Evolutionary conservation across 305 asterid genomes (phyloP), one percentile per base, ranked within the genome.

Genomic region (Salvia sclarea): DNA sequence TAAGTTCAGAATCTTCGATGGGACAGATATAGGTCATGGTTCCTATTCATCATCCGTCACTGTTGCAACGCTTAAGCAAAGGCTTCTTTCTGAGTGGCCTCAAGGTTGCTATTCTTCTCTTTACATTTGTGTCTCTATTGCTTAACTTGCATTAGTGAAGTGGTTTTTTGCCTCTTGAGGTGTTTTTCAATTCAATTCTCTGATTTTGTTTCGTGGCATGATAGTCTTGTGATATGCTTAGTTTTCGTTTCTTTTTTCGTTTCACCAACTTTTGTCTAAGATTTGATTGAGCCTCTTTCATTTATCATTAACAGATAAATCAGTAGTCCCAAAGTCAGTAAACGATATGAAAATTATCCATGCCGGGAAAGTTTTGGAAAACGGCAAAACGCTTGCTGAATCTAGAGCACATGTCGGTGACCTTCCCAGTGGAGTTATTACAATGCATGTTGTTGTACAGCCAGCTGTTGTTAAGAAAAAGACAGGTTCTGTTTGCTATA

Each of bases 1-100:
- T 54, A 86, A 82, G 78, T 86, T 86, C 78, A 80, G 89, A 73
- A 80, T 86, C 61, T 86, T 69, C 47, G 92, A 86, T 58, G 88
- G 92, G 72, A 82, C 92, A 16, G 89, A 84, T 75, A 86, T 84
- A 60, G 79, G 88, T 54, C 86, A 80, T 38, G 82, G 78, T 25
- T 76, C 82, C 59, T 84, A 84, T 63, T 31, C 75, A 14, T 63
- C 78, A 12, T 82, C 86, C 37, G 73, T 76, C 53, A 64, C 84
- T n/a, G 48, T 80, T 78, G 78, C 83, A 24, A 56, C 79, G 40
- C 84, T 84, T 52, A 81, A 81, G 69, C 84, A 81, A 57, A 66
- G 73, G 78, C 82, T 83, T 63, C 74, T 84, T 60, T 81, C 83
- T 13, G 82, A 79, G 71, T 84, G 89, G 89, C 86, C 85, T 75